A percentile compares a stretch with the other conserved stretches of the same genome.
phyloP scores from a whole-genome alignment of 139 green algal genomes.

The Desmodesmus armatus region DNA sequence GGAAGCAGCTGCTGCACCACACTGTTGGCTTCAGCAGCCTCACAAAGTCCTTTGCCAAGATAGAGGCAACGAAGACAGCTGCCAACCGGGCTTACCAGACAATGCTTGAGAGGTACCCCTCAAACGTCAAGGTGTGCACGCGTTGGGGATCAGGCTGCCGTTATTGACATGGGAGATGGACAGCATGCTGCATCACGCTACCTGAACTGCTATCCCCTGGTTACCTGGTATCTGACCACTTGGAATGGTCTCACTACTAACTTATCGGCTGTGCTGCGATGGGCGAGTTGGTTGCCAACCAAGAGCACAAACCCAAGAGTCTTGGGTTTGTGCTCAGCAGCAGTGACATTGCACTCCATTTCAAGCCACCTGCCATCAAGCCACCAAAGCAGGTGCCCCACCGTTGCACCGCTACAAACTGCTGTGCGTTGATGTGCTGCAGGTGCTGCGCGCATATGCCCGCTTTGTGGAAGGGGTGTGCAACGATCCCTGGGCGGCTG shows the following conservation, averaged over 20 bases:
- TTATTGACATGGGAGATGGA: too few relatives aligned
- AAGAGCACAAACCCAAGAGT: too few relatives aligned
- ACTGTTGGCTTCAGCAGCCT: slow-evolving; percentile 54
- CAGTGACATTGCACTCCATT: background rate
- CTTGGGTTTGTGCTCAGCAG: background rate
- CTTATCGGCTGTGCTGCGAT: too few relatives aligned
- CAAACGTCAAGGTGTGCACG: slow-evolving; percentile 46
- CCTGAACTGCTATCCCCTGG: too few relatives aligned
- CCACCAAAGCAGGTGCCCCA: too few relatives aligned
- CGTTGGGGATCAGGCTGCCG: background rate
- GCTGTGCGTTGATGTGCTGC: background rate
- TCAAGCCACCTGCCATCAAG: too few relatives aligned
- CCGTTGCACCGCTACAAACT: background rate
- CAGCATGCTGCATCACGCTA: too few relatives aligned
- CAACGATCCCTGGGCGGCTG: slow-evolving; percentile 55
- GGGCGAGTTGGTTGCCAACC: too few relatives aligned
- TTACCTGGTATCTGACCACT: too few relatives aligned
- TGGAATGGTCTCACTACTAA: too few relatives aligned
- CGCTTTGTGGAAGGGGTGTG: slow-evolving; percentile 60
- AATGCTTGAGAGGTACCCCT: slow-evolving; percentile 59
- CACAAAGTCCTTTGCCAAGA: slow-evolving; percentile 26
- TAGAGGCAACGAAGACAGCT: slow-evolving; percentile 28
- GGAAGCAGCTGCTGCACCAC: slow-evolving; percentile 53
- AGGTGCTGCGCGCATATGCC: slow-evolving; percentile 59
- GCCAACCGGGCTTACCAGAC: slow-evolving; percentile 57